Evolutionary conservation across 2,329 filamentous ascomycete genomes (phyloP).

Genomic region (Trichophaea hybrida): DNA sequence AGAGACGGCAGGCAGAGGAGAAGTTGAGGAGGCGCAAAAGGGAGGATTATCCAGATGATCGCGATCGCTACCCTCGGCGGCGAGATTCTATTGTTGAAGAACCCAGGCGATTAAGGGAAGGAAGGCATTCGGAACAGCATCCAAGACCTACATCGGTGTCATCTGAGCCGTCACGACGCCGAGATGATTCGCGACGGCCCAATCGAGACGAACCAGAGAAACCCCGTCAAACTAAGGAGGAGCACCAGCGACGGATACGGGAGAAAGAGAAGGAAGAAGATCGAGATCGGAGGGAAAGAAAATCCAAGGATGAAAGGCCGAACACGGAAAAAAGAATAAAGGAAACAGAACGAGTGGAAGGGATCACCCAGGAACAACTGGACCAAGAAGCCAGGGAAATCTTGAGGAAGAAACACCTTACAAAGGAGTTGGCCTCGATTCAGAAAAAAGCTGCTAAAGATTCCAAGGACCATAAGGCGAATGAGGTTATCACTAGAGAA

Average conservation of each 20-base stretch:
- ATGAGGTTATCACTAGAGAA: slow-evolving; percentile 12
- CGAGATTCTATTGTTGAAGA: neutral
- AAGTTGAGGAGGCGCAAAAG: neutral
- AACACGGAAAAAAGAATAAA: slow-evolving; percentile 10
- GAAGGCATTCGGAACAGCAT: neutral
- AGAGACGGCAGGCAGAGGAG: neutral
- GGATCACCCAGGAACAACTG: neutral
- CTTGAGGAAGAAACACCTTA: slow-evolving; percentile 9
- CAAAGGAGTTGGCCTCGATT: slow-evolving; percentile 15
- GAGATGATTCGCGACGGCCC: neutral
- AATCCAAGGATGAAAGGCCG: slow-evolving; percentile 4
- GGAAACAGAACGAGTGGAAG: slow-evolving; percentile 4
- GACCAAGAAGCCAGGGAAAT: neutral
- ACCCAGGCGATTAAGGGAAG: neutral
- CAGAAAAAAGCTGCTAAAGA: slow-evolving; percentile 13
- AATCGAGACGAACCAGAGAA: slow-evolving; percentile 4
- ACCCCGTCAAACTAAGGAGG: slow-evolving; percentile 10
- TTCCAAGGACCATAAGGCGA: slow-evolving; percentile 1
- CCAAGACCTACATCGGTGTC: neutral
- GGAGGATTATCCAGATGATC: neutral
- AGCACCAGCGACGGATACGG: slow-evolving; percentile 9
- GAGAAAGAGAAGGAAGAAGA: slow-evolving; percentile 21
- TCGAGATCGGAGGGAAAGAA: slow-evolving; percentile 17
- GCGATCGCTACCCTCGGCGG: neutral
- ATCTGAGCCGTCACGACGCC: neutral